Conservation (phyloP, 202 grass and related monocot species). For the Sporobolus alterniflorus region DNA sequence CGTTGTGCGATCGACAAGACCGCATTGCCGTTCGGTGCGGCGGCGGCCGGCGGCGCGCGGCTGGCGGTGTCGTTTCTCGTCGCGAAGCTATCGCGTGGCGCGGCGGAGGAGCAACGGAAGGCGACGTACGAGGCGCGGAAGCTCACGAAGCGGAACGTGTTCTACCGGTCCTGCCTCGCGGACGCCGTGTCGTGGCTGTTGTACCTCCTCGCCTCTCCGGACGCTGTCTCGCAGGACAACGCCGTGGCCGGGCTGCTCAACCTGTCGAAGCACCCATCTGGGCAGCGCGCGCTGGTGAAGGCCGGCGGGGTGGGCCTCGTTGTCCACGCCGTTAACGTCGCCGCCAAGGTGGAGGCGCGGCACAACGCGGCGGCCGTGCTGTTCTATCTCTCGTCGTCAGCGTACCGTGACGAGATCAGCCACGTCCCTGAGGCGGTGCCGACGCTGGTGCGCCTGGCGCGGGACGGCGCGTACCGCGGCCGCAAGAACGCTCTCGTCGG, state of each 20-base stretch:
- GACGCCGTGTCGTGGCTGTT: constrained; percentile 81
- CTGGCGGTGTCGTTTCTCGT: constrained; percentile 57
- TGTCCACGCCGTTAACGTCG: constrained; percentile 58
- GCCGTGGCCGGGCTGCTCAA: constrained; percentile 62
- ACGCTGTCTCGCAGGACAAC: constrained; percentile 60
- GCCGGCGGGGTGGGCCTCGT: constrained; percentile 61
- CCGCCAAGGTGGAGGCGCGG: constrained; percentile 48
- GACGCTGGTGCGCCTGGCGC: constrained; percentile 59
- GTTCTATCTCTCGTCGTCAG: constrained; percentile 82
- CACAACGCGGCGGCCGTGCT: constrained; percentile 85
- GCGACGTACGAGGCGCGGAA: constrained; percentile 68
- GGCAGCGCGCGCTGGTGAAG: constrained; percentile 55
- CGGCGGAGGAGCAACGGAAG: constrained; percentile 45
- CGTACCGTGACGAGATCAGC: constrained; percentile 69
- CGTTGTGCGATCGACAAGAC: constrained; percentile 54
- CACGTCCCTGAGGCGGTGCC: constrained; percentile 64
- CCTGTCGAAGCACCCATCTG: constrained; percentile 72
- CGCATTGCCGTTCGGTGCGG: constrained; percentile 38
- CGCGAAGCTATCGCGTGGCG: constrained; percentile 41
- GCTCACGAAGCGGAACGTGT: constrained; percentile 77
- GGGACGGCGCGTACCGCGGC: constrained; percentile 55
- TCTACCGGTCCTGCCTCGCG: constrained; percentile 70
- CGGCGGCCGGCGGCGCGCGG: constrained; percentile 32
- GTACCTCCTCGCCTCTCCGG: constrained; percentile 56
- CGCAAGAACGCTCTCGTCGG: constrained; percentile 75